phyloP scores from a whole-genome alignment of 2,329 filamentous ascomycete genomes.

The Didymella pinodella region DNA sequence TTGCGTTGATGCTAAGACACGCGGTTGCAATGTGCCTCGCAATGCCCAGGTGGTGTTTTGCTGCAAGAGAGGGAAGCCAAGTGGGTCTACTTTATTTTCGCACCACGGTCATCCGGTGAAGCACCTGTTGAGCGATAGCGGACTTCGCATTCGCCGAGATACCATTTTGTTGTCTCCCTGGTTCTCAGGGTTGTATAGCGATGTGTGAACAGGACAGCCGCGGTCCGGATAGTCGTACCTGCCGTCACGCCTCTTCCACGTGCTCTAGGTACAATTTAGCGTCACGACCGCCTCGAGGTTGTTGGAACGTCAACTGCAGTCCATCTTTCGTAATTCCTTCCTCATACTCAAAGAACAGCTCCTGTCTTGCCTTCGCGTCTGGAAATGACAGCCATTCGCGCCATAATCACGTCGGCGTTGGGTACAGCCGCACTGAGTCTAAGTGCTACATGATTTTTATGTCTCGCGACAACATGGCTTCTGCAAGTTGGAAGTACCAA shows the following conservation, averaged over 20 bases:
- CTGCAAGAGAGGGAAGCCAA: constrained; percentile 11
- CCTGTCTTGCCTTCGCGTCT: background rate
- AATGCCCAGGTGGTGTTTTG: constrained; percentile 17
- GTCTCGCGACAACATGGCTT: background rate
- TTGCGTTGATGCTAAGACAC: background rate
- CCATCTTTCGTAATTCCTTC: constrained; percentile 7
- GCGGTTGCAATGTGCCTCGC: background rate
- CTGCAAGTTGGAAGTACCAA: background rate
- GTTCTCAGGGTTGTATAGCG: background rate
- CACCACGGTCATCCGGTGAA: constrained; percentile 16
- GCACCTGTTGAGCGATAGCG: constrained; percentile 5
- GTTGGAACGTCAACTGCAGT: constrained; percentile 10
- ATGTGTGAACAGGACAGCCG: background rate
- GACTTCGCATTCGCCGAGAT: background rate
- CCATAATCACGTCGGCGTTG: background rate
- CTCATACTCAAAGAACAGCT: background rate
- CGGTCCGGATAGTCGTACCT: background rate
- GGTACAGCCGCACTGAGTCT: background rate
- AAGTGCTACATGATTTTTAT: background rate
- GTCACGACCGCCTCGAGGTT: background rate
- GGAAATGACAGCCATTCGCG: background rate
- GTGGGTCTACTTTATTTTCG: constrained; percentile 15
- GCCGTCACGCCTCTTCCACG: background rate
- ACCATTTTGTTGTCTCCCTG: background rate
- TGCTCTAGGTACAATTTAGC: background rate